Evolutionary conservation across 345 rosid species (phyloP).

Genomic region (Salix viminalis): DNA sequence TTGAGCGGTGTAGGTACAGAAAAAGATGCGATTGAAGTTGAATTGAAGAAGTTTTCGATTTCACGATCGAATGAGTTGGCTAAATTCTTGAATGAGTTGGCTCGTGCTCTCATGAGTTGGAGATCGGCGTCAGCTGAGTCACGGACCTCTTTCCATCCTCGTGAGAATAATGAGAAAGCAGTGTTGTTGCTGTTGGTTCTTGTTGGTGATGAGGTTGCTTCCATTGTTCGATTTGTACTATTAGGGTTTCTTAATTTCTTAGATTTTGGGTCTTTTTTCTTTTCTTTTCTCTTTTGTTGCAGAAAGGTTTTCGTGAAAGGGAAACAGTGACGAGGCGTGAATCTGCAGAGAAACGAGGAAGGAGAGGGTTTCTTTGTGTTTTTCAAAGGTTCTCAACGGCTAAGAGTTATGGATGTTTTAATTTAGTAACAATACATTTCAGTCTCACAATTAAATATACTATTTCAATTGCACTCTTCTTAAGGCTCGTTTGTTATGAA

Average conservation of each 20-base stretch:
- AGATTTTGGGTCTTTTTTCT: background rate
- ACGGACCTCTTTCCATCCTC: slow-evolving; percentile 87
- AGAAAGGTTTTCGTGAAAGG: background rate
- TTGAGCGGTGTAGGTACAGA: slow-evolving; percentile 42
- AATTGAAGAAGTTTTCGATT: slow-evolving; percentile 73
- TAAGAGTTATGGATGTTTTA: background rate
- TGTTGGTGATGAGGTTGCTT: slow-evolving; percentile 22
- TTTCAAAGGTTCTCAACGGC: background rate
- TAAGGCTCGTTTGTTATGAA: background rate
- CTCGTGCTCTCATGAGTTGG: slow-evolving; percentile 74
- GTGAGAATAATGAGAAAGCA: slow-evolving; percentile 70
- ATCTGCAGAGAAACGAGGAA: background rate
- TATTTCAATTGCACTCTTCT: background rate
- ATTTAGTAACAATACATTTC: background rate
- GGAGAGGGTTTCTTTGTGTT: background rate
- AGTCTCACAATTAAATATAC: background rate
- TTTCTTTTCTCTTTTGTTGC: background rate
- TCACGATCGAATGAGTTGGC: slow-evolving; percentile 82
- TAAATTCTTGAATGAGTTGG: slow-evolving; percentile 77
- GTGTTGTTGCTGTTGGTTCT: slow-evolving; percentile 39
- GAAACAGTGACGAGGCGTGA: background rate
- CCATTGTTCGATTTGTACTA: background rate
- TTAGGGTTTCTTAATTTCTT: slow-evolving; percentile 14
- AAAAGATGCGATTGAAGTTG: slow-evolving; percentile 56
- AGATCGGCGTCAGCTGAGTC: slow-evolving; percentile 94